Conservation (phyloP, 2,329 filamentous ascomycete genomes). For the Paracoccidioides lutzii region DNA sequence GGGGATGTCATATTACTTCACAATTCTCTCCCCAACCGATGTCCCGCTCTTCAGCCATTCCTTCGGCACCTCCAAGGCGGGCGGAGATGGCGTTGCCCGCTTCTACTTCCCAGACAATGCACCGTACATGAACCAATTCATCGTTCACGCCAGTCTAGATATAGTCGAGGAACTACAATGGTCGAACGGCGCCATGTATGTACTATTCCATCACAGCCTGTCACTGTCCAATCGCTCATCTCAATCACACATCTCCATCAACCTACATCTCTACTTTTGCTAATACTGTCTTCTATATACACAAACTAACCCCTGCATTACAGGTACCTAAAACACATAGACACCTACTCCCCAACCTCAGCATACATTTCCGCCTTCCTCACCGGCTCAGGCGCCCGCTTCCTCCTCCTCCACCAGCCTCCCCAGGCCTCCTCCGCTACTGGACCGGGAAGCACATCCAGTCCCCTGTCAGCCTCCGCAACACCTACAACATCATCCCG, state of each 20-base stretch:
- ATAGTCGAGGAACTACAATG: conserved; percentile 95
- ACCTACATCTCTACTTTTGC: too few relatives aligned
- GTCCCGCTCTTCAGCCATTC: conserved; percentile 94
- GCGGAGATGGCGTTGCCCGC: conserved; percentile 80
- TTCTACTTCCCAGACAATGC: conserved; percentile 85
- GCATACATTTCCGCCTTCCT: conserved; percentile 92
- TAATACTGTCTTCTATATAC: too few relatives aligned
- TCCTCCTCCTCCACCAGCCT: conserved; percentile 85
- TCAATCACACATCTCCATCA: not conserved
- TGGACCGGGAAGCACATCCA: conserved; percentile 26
- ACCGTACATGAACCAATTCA: conserved; percentile 92
- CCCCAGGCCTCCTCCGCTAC: conserved; percentile 34
- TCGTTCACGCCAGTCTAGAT: conserved; percentile 85
- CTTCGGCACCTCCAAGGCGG: conserved; percentile 91
- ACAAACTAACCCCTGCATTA: not conserved
- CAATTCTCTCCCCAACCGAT: conserved; percentile 88
- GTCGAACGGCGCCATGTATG: conserved; percentile 70
- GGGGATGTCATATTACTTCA: conserved; percentile 95
- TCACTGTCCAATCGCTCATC: not conserved
- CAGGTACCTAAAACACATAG: conserved; percentile 92
- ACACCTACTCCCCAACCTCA: conserved; percentile 74
- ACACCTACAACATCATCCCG: conserved; percentile 18
- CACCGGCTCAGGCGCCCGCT: conserved; percentile 82
- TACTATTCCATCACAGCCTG: conserved; percentile 4
- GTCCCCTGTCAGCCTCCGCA: conserved; percentile 21